Conservation (phyloP, 305 asterid genomes). For the Petunia hybrid region DNA sequence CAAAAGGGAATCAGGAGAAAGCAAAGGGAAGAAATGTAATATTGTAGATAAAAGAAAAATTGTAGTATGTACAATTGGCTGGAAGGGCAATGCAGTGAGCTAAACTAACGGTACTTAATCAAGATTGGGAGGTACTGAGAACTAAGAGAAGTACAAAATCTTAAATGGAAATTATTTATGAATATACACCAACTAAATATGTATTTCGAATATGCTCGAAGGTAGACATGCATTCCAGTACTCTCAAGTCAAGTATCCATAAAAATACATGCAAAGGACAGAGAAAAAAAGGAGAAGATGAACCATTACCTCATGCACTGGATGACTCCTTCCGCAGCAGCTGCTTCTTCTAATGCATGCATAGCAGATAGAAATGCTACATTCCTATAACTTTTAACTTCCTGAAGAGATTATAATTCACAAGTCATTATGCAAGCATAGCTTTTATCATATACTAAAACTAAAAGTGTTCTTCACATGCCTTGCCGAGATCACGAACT, state of each 20-base stretch:
- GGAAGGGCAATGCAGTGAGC: not conserved
- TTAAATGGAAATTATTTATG: not conserved
- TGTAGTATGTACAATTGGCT: not conserved
- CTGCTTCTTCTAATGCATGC: conserved; percentile 86
- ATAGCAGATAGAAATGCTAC: conserved; percentile 65
- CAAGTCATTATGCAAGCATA: not conserved
- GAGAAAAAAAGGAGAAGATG: not conserved
- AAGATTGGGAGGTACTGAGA: not conserved
- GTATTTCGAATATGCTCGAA: not conserved
- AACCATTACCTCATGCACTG: conserved; percentile 70
- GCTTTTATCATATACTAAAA: not conserved
- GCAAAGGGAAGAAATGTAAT: not conserved
- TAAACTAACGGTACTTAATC: not conserved
- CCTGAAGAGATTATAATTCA: conserved; percentile 50
- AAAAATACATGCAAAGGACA: not conserved
- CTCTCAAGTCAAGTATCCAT: not conserved
- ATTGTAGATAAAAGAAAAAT: too few relatives aligned
- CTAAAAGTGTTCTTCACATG: conserved; percentile 31
- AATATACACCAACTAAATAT: conserved; percentile 2
- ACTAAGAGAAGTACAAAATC: not conserved
- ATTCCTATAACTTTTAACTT: conserved; percentile 56
- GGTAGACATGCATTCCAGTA: not conserved
- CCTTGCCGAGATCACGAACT: conserved; percentile 76
- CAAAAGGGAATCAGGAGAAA: not conserved
- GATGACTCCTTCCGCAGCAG: conserved; percentile 63